phyloP scores from a whole-genome alignment of 2,329 filamentous ascomycete genomes.

The Pseudogymnoascus sp. region DNA sequence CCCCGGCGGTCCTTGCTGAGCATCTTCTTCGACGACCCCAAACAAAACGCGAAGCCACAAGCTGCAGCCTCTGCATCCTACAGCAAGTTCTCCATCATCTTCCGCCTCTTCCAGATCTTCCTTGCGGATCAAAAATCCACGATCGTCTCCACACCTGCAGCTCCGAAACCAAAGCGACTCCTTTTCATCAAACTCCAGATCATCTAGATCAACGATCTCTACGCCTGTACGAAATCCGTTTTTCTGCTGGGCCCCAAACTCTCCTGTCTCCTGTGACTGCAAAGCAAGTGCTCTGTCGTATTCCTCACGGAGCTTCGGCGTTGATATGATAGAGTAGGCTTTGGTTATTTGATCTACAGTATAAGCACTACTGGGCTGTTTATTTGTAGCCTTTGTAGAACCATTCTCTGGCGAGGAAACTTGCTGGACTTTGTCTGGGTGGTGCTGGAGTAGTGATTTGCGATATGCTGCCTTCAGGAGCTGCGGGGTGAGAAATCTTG shows the following conservation, averaged over 20 bases:
- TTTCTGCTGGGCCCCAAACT: constrained; percentile 14
- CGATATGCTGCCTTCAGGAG: constrained; percentile 57
- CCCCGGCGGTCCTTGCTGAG: too few relatives aligned
- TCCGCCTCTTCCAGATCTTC: constrained; percentile 50
- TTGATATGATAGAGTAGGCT: constrained; percentile 50
- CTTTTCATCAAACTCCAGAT: constrained; percentile 46
- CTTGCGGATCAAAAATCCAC: constrained; percentile 52
- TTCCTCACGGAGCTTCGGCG: constrained; percentile 38
- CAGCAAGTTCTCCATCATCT: constrained; percentile 52
- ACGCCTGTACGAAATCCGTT: constrained; percentile 48
- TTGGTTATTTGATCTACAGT: constrained; percentile 57
- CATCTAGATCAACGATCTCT: constrained; percentile 58
- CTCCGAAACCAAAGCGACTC: constrained; percentile 44
- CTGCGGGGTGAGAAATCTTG: constrained; percentile 35
- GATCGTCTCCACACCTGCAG: constrained; percentile 57
- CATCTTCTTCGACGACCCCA: constrained; percentile 40
- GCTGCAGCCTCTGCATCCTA: constrained; percentile 59
- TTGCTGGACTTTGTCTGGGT: constrained; percentile 49
- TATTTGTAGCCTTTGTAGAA: constrained; percentile 3
- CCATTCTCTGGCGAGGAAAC: constrained; percentile 14
- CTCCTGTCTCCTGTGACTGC: constrained; percentile 17
- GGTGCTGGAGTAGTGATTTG: constrained; percentile 55
- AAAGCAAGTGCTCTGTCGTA: constrained; percentile 46
- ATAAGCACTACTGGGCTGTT: constrained; percentile 30
- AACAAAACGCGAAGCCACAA: constrained; percentile 59